Evolutionary conservation across 805 yeast species (phyloP).

Genomic region (Wickerhamiella dianesei): DNA sequence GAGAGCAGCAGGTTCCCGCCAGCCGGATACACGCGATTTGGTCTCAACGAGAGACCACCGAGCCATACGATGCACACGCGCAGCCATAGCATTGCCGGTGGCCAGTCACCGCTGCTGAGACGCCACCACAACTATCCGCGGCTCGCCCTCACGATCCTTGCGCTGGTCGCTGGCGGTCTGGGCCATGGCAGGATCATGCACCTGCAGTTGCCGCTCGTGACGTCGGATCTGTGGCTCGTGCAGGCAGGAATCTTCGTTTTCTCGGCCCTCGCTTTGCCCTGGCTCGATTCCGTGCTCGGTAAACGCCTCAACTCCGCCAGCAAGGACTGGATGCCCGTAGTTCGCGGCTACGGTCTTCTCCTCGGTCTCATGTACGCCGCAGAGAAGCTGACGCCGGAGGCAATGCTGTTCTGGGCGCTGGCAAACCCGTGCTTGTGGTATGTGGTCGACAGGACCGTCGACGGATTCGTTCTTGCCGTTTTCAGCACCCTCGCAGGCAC

Average conservation of each 20-base stretch:
- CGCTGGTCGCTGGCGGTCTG: constrained; percentile 8
- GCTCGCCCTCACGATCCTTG: background rate
- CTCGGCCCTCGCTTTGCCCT: constrained; percentile 7
- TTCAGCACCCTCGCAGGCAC: constrained; percentile 24
- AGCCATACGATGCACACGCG: constrained; percentile 17
- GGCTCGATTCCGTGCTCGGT: constrained; percentile 3
- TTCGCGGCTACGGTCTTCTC: constrained; percentile 29
- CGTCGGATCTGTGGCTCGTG: constrained; percentile 7
- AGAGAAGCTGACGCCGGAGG: constrained; percentile 26
- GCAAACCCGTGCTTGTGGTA: constrained; percentile 30
- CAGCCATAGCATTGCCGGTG: background rate
- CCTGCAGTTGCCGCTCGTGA: background rate
- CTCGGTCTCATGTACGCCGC: constrained; percentile 29
- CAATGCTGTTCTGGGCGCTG: constrained; percentile 26
- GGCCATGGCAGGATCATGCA: constrained; percentile 12
- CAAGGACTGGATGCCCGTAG: constrained; percentile 23
- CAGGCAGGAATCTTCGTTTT: constrained; percentile 6
- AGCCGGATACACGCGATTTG: constrained; percentile 16
- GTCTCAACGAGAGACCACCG: constrained; percentile 17
- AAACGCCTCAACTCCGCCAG: constrained; percentile 4
- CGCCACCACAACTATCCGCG: background rate
- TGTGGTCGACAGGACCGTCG: constrained; percentile 26
- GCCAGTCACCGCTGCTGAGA: background rate
- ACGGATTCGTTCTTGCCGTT: constrained; percentile 26
- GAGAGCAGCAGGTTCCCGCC: background rate